phyloP scores from a whole-genome alignment of 2,329 filamentous ascomycete species.

The Madurella mycetomatis region DNA sequence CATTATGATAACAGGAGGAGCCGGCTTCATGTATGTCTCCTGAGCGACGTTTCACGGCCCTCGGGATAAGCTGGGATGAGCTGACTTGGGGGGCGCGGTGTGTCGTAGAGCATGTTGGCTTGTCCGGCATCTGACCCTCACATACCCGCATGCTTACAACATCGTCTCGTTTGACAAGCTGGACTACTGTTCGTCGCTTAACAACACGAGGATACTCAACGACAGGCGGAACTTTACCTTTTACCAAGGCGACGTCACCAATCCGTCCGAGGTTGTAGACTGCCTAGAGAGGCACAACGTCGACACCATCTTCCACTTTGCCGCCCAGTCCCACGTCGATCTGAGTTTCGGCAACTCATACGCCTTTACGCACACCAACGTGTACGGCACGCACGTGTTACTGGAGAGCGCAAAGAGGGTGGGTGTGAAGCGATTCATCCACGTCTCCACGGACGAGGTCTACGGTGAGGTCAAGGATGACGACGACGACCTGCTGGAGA shows the following conservation, averaged over 20 bases:
- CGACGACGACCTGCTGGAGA: slow-evolving; percentile 67
- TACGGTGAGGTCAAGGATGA: slow-evolving; percentile 75
- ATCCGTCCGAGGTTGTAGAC: slow-evolving; percentile 63
- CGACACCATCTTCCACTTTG: slow-evolving; percentile 79
- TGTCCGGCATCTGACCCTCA: slow-evolving; percentile 70
- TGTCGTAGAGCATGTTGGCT: slow-evolving; percentile 71
- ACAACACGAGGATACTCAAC: slow-evolving; percentile 69
- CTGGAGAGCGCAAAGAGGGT: slow-evolving; percentile 72
- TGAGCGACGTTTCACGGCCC: background rate
- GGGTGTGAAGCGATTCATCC: slow-evolving; percentile 68
- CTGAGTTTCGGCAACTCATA: slow-evolving; percentile 79
- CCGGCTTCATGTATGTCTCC: slow-evolving; percentile 72
- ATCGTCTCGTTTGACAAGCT: slow-evolving; percentile 81
- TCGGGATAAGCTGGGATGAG: background rate
- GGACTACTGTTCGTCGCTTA: slow-evolving; percentile 75
- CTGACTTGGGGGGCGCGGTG: slow-evolving; percentile 3
- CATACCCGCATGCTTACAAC: slow-evolving; percentile 70
- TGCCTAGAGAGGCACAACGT: slow-evolving; percentile 68
- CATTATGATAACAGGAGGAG: slow-evolving; percentile 79
- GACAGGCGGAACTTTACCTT: slow-evolving; percentile 70
- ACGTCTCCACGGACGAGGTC: slow-evolving; percentile 81
- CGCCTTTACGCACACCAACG: slow-evolving; percentile 75
- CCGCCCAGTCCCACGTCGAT: slow-evolving; percentile 81
- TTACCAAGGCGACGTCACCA: slow-evolving; percentile 74
- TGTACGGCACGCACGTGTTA: slow-evolving; percentile 78